These are phyloP conservation scores for Hura crepitans DNA, from an alignment of 441 rosid genomes.

Conservation along the genomic window DNA sequence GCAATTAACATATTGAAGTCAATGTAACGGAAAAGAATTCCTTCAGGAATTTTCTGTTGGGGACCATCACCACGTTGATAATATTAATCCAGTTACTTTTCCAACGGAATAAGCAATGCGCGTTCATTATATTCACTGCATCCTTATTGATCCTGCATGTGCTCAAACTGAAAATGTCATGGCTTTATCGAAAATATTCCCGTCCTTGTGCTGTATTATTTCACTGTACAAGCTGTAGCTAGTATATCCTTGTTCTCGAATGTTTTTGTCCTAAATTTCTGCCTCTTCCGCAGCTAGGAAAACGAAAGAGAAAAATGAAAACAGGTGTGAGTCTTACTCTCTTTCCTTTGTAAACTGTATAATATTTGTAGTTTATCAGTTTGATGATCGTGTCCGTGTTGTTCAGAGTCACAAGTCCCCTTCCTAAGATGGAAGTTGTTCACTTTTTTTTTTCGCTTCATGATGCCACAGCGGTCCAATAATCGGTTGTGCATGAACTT, in stretches of 20 bases:
- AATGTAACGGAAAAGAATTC: neutral
- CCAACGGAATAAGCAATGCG: neutral
- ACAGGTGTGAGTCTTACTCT: neutral
- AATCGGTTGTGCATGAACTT: slow-evolving; percentile 43
- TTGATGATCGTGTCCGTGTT: slow-evolving; percentile 9
- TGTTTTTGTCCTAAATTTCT: neutral
- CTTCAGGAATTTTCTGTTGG: neutral
- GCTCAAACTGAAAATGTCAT: neutral
- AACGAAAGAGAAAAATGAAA: neutral
- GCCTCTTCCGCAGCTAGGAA: neutral
- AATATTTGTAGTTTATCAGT: neutral
- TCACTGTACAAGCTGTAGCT: neutral
- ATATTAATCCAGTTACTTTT: neutral
- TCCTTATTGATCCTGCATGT: neutral
- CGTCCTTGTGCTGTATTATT: slow-evolving; percentile 6
- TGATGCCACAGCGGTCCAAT: slow-evolving; percentile 63
- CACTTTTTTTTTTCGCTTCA: slow-evolving; percentile 24
- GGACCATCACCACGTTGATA: slow-evolving; percentile 8
- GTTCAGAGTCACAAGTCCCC: slow-evolving; percentile 12
- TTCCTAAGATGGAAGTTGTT: no score
- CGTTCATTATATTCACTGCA: neutral
- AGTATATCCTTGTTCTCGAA: neutral
- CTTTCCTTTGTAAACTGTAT: slow-evolving; percentile 17
- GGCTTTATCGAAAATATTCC: neutral
- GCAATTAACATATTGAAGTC: neutral